Percentiles rank a stretch among this genome's conserved stretches.
Evolutionary conservation across 495 filamentous ascomycete genomes (phyloP).

Genomic region (Emericellopsis terricola): DNA sequence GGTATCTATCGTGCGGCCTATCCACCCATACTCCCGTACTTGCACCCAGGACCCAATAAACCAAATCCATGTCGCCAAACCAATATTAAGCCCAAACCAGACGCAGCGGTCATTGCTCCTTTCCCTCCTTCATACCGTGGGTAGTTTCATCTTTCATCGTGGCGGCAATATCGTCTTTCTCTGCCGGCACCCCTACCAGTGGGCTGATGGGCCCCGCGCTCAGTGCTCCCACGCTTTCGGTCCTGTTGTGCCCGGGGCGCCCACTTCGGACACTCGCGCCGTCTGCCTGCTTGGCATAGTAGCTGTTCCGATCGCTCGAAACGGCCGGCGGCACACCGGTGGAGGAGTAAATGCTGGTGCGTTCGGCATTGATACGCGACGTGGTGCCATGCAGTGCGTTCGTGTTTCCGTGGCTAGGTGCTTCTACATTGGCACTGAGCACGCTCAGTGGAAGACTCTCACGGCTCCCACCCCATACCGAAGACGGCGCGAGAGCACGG

Average conservation of each 20-base stretch:
- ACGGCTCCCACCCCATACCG: constrained; percentile 72
- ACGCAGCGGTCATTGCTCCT: too few relatives aligned
- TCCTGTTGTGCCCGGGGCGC: constrained; percentile 52
- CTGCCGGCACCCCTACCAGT: constrained; percentile 39
- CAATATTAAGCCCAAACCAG: too few relatives aligned
- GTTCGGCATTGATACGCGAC: constrained; percentile 51
- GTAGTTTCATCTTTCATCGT: too few relatives aligned
- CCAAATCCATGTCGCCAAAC: too few relatives aligned
- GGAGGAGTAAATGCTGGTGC: constrained; percentile 72
- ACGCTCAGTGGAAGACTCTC: constrained; percentile 82
- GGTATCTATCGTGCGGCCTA: too few relatives aligned
- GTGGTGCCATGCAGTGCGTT: constrained; percentile 36
- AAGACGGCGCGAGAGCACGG: constrained; percentile 79
- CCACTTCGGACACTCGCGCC: constrained; percentile 66
- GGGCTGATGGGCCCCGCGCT: constrained; percentile 47
- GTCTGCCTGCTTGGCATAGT: constrained; percentile 69
- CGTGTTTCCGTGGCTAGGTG: constrained; percentile 12
- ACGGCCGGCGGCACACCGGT: constrained; percentile 49
- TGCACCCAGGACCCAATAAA: too few relatives aligned
- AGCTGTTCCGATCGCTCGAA: constrained; percentile 61
- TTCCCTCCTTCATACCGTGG: too few relatives aligned
- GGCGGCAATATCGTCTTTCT: too few relatives aligned
- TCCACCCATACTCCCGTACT: too few relatives aligned
- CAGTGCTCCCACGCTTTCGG: constrained; percentile 68
- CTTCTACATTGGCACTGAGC: constrained; percentile 57